A percentile compares a stretch with the other conserved stretches of the same genome.
These are phyloP conservation scores for Colletotrichum tabaci DNA, from an alignment of 2,329 filamentous ascomycete genomes.

Conservation along the genomic window DNA sequence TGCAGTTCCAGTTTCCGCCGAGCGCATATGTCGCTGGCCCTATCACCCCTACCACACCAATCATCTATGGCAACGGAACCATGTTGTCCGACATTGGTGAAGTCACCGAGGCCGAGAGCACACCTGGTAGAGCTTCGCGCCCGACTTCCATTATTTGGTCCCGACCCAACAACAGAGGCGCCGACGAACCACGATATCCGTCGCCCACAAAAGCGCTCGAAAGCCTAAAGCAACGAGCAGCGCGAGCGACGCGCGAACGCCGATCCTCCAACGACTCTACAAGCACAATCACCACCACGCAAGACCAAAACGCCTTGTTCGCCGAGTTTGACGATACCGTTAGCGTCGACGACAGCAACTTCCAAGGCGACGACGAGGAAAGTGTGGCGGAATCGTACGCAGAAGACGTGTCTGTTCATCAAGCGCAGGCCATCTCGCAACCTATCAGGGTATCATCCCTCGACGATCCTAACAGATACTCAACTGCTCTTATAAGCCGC, in stretches of 20 bases:
- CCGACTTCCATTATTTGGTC: conserved; percentile 36
- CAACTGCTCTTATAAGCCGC: conserved; percentile 82
- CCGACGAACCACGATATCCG: conserved; percentile 47
- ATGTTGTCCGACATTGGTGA: conserved; percentile 78
- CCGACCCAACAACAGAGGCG: conserved; percentile 50
- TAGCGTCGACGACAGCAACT: conserved; percentile 76
- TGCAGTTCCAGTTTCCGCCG: conserved; percentile 60
- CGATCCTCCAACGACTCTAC: conserved; percentile 72
- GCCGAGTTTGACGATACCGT: conserved; percentile 74
- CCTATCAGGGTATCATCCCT: conserved; percentile 46
- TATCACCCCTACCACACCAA: conserved; percentile 71
- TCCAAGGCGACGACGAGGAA: conserved; percentile 78
- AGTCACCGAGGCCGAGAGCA: conserved; percentile 69
- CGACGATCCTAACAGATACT: conserved; percentile 68
- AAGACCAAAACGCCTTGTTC: conserved; percentile 65
- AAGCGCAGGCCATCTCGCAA: conserved; percentile 48
- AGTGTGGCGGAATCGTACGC: conserved; percentile 72
- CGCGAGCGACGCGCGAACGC: conserved; percentile 62
- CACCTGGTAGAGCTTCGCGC: conserved; percentile 59
- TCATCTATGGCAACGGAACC: conserved; percentile 79
- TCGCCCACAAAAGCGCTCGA: conserved; percentile 63
- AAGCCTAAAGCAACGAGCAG: conserved; percentile 62
- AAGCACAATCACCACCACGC: conserved; percentile 71
- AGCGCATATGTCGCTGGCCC: conserved; percentile 60
- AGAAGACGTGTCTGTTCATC: conserved; percentile 59